These are phyloP conservation scores for Scorias spongiosa DNA, from an alignment of 2,329 filamentous ascomycete genomes.

Conservation along the genomic window DNA sequence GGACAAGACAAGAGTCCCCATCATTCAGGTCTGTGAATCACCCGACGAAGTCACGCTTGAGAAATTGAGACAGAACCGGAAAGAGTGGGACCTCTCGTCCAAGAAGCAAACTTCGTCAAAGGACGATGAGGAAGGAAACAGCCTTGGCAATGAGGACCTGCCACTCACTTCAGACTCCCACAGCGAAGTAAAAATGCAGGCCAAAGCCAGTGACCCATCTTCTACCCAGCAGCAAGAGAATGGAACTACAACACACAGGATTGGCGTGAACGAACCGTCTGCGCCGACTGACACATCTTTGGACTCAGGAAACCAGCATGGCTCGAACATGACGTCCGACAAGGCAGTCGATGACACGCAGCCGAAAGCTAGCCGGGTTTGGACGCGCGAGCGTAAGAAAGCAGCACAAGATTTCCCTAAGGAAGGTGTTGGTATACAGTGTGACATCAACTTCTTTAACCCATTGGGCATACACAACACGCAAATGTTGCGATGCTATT, in stretches of 20 bases:
- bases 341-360: not conserved
- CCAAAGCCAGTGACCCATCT: too few relatives aligned
- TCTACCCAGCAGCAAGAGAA: too few relatives aligned
- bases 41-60: slow-evolving; percentile 46
- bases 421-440: slow-evolving; percentile 63
- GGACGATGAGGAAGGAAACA: slow-evolving; percentile 11
- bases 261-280: too few relatives aligned
- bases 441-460: slow-evolving; percentile 84
- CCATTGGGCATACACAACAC: slow-evolving; percentile 76
- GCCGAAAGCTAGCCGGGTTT: slow-evolving; percentile 9
- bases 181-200: not conserved
- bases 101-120: slow-evolving; percentile 30
- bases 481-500: slow-evolving; percentile 66
- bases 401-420: slow-evolving; percentile 62
- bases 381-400: slow-evolving; percentile 31
- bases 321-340: not conserved
- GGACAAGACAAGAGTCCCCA: slow-evolving; percentile 66
- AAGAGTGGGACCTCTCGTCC: slow-evolving; percentile 52
- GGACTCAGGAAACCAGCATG: not conserved
- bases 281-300: not conserved
- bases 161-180: not conserved
- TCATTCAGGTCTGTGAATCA: slow-evolving; percentile 70
- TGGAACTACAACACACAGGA: too few relatives aligned
- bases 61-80: slow-evolving; percentile 48
- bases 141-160: slow-evolving; percentile 4